phyloP scores from a whole-genome alignment of 805 yeast genomes.

The Dipodascopsis uninucleata region DNA sequence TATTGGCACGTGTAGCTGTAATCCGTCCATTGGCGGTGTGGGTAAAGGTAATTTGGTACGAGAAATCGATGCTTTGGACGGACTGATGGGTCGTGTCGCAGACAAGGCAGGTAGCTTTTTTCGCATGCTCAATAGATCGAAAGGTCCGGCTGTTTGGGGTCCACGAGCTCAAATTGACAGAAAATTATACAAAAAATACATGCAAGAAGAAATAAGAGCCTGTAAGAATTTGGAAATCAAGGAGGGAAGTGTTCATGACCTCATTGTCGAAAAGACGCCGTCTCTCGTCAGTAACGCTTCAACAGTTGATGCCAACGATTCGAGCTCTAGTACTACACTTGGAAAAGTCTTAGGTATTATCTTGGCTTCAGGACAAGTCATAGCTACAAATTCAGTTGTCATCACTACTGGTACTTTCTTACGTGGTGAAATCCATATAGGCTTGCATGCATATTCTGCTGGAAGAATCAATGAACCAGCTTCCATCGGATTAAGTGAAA shows the following conservation, averaged over 20 bases:
- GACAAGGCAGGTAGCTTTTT: slow-evolving; percentile 92
- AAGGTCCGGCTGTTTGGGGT: slow-evolving; percentile 98
- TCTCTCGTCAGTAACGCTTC: no score
- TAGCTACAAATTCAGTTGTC: slow-evolving; percentile 65
- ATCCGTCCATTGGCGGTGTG: slow-evolving; percentile 97
- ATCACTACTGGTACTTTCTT: slow-evolving; percentile 95
- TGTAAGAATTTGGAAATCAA: slow-evolving; percentile 53
- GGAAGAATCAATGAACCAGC: slow-evolving; percentile 94
- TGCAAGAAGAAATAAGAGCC: slow-evolving; percentile 62
- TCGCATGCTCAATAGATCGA: slow-evolving; percentile 75
- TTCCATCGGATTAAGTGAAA: slow-evolving; percentile 80
- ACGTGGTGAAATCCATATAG: slow-evolving; percentile 92
- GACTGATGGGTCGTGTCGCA: slow-evolving; percentile 79
- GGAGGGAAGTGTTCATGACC: slow-evolving; percentile 80
- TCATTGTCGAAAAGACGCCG: slow-evolving; percentile 58
- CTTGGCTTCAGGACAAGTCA: slow-evolving; percentile 59
- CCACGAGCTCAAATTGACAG: slow-evolving; percentile 97
- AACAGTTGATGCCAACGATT: no score
- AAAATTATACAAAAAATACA: slow-evolving; percentile 65
- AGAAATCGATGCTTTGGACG: slow-evolving; percentile 96
- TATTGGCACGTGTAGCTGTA: slow-evolving; percentile 93
- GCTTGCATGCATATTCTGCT: slow-evolving; percentile 72
- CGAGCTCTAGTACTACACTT: no score
- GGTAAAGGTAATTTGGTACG: slow-evolving; percentile 91
- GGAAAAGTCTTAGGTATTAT: slow-evolving; percentile 70